Evolutionary conservation across 2,329 filamentous ascomycete species (phyloP), one percentile per base, ranked within the genome.

Genomic region (Cladosporium sp.): DNA sequence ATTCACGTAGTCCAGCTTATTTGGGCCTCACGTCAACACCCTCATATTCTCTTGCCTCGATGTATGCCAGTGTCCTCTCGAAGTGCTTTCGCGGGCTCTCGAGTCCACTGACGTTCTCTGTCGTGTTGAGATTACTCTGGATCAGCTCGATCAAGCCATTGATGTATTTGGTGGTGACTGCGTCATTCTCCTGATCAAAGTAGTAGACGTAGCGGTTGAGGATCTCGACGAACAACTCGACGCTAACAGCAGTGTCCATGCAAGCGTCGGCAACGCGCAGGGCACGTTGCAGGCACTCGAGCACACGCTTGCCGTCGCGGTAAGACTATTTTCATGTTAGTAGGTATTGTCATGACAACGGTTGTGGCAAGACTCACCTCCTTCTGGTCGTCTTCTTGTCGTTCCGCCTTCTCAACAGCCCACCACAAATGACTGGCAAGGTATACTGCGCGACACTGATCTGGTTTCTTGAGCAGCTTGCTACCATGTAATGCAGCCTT

Each of bases 191-290:
- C 74, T 99, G 93, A 75, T 99, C 94, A 78, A 97, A 99, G 79
- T 97, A 99, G 75, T 99, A 99, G 55, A 97, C 92, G 73, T 99
- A 99, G 74, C 94, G 87, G 74, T 99, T 97, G 58, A 99, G 79
- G 63, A 99, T 99, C 77, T 99, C 94, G 59, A 99, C 93, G 75
- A 99, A 99, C 51, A 99, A 83, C 76, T 99, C 95, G 49, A 99
- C 94, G 2, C 92, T 97, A 3, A 97, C 92, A 6, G 92, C 91
- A 7, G 92, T 94, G 75, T 99, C 95, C 94, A 99, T 99, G 78
- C 94, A 99, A 6, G 94, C 95, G 75, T 99, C 94, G 2, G 94
- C 95, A 28, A 99, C 95, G 37, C 95, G 88, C 9, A 99, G 86
- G 11, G 94, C 94, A 58, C 94, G 88, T 75, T 99, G 94, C 50